Evolutionary conservation across 345 rosid genomes (phyloP), one percentile per base, ranked within the genome.

Genomic region (Isatis tinctoria): DNA sequence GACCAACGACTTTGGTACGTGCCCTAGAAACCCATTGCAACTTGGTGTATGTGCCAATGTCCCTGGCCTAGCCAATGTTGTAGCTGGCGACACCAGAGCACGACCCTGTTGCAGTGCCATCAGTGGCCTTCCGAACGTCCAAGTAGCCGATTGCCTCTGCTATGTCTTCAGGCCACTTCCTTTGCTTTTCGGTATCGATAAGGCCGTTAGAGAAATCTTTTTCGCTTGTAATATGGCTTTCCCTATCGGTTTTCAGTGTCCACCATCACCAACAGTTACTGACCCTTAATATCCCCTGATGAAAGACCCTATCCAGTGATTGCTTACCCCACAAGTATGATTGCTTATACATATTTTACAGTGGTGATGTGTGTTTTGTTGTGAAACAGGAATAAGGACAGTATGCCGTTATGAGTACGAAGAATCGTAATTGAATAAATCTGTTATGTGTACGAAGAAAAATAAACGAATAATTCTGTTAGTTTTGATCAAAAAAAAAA

Each of bases 181-280:
- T 43, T 26, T 56, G 51, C 52, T 69, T 76, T 69, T 26, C 36
- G 18, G 3, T 10, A 30, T 69, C 22, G 79, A 76, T 35, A 1
- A 35, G 27, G 70, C 64, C 18, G 24, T 69, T 0, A 69, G 79
- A 69, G 12, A 7, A 44, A 63, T 76, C 8, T 61, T 76, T 32
- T 76, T 69, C 24, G 75, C 70, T 54, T 76, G 79, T 22, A 76
- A 76, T 14, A 61, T 17, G 65, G 10, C 12, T 24, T 69, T 69
- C 47, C 79, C 75, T 8, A 76, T 76, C 9, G 79, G 79, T 8
- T 76, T 76, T 54, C 70, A 62, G 59, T 76, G 79, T 63, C 79
- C 79, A 40, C 73, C 78, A 16, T 5, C 63, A 28, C 8, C 43
- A 60, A 17, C 69, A 39, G n/a, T 14, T 20, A 36, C 9, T 30